Base-by-base conservation (phyloP, 495 filamentous ascomycete species). In the Pyronema omphalodes region DNA sequence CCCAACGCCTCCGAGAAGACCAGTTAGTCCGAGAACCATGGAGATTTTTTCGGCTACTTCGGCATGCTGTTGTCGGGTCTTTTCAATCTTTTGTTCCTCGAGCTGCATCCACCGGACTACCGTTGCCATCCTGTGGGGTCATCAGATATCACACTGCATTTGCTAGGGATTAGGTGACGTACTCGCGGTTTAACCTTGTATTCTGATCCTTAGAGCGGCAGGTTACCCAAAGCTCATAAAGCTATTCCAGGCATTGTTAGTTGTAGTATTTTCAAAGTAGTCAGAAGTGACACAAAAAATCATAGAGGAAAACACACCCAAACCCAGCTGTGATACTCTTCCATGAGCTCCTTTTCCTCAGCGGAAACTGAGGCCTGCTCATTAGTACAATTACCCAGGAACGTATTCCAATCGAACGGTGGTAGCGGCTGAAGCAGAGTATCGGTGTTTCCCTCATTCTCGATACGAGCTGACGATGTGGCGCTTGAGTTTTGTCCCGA, bases 251-350 rank as follows among this genome's bases (percentile, higher is more conserved):
- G 5, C 23, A 29, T 29, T 29, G 1, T 29, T 29, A 29, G 23
- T 29, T 5, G 23, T 5, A 29, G 23, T 29, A 2, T 29, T 29
- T 29, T 29, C 3, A 9, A 47, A 23, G 23, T 19, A 7, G 23
- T 9, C 44, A n/a, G 18, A 47, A 9, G 23, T 3, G 14, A 17
- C 5, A 3, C 9, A 47, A 14, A 9, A 47, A 23, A 19, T 15
- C 17, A 47, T 3, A 47, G 18, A 14, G 18, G 18, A 47, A 19
- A 47, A 23, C 44, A 15, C 6, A 50, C 47, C 47, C 47, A 50
- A n/a, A 15, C 47, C 47, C 47, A 50, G 17, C 47, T 50, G 23
- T 36, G 18, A 50, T 35, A 50, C 17, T 50, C 47, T 34, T 50
- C 47, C 9, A 50, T 4, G 11, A 50, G 29, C 7, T 23, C 47